These are phyloP conservation scores for Pichia sp. DNA, from an alignment of 1,139 yeast species.

Conservation along the genomic window DNA sequence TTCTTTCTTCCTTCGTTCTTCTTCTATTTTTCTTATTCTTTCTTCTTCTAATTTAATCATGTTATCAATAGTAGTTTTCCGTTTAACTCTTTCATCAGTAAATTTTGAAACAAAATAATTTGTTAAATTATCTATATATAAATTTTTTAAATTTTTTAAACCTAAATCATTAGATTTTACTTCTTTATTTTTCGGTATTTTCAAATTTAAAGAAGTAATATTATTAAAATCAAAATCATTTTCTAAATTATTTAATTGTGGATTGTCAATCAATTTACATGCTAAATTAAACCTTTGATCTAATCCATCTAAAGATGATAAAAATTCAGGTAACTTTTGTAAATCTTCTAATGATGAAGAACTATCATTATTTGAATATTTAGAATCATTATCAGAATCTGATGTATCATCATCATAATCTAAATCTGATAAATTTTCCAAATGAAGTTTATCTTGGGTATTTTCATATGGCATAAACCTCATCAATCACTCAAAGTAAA, in stretches of 20 bases:
- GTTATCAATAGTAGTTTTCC: background rate
- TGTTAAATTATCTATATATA: background rate
- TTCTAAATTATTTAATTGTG: too few species aligned
- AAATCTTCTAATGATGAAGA: slow-evolving; percentile 3
- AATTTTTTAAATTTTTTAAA: too few species aligned
- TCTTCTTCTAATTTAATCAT: slow-evolving; percentile 11
- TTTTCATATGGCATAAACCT: background rate
- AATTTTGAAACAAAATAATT: slow-evolving; percentile 3
- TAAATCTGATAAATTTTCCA: background rate
- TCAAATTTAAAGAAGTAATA: too few species aligned
- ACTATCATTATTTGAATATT: background rate
- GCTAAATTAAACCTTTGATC: slow-evolving; percentile 9
- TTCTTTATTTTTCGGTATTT: background rate
- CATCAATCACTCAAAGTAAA: background rate
- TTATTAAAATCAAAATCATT: too few species aligned
- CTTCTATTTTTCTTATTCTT: slow-evolving; percentile 8
- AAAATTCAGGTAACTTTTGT: slow-evolving; percentile 3
- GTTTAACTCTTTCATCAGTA: background rate
- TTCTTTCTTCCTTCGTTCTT: slow-evolving; percentile 16
- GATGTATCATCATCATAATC: background rate
- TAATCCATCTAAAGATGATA: slow-evolving; percentile 6
- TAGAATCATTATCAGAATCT: background rate
- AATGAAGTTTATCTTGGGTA: background rate
- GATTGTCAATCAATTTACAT: background rate
- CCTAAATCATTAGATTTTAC: background rate